Evolutionary conservation across 164 flowering plant species (phyloP).

Genomic region (Echeveria elegans): DNA sequence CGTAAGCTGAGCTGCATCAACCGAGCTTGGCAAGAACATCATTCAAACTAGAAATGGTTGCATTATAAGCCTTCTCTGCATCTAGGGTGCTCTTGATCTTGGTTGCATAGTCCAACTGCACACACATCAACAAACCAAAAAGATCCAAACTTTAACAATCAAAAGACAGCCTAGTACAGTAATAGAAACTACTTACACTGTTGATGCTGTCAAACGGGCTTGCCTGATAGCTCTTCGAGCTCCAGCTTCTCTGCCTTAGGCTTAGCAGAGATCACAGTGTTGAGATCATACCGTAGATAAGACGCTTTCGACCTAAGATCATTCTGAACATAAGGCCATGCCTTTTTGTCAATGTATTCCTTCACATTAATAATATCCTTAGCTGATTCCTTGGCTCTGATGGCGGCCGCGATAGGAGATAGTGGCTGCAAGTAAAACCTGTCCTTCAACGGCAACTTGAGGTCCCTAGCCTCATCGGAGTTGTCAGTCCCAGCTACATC

Average conservation of each 20-base stretch:
- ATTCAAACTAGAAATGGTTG: constrained; percentile 50
- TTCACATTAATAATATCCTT: constrained; percentile 78
- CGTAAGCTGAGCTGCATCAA: no score
- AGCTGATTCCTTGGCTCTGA: constrained; percentile 43
- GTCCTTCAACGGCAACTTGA: constrained; percentile 51
- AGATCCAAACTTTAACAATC: no score
- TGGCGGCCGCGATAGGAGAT: no score
- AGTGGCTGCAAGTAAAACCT: constrained; percentile 78
- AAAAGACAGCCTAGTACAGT: no score
- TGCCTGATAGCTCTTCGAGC: constrained; percentile 67
- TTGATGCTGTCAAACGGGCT: constrained; percentile 58
- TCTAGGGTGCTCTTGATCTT: no score
- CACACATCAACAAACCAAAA: neutral
- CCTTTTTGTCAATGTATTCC: constrained; percentile 4
- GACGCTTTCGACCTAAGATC: constrained; percentile 72
- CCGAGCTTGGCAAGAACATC: constrained; percentile 68
- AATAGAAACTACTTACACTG: constrained; percentile 43
- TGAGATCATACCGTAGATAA: constrained; percentile 90
- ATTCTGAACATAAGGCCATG: constrained; percentile 11
- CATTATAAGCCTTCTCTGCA: constrained; percentile 31
- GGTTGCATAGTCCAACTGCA: constrained; percentile 77
- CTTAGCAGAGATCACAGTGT: constrained; percentile 18
- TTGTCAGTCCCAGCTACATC: constrained; percentile 69
- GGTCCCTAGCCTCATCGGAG: constrained; percentile 81
- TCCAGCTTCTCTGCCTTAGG: constrained; percentile 16